These are phyloP conservation scores for Mycosphaerelloides madeirae DNA, from an alignment of 2,329 filamentous ascomycete species.

Conservation along the genomic window DNA sequence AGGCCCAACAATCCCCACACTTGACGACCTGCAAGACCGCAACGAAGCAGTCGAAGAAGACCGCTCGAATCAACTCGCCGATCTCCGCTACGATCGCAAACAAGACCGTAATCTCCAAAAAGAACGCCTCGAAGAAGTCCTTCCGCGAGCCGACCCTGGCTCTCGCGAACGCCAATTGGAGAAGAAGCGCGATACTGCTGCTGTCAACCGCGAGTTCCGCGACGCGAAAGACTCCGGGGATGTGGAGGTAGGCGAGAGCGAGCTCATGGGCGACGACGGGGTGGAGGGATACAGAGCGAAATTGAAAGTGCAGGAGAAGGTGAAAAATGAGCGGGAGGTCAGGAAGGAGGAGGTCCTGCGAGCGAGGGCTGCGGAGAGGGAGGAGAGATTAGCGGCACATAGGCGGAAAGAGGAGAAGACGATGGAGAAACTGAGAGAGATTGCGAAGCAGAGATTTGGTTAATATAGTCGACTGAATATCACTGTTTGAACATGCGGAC, in stretches of 20 bases:
- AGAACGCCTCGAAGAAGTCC: slow-evolving; percentile 72
- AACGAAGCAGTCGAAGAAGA: slow-evolving; percentile 50
- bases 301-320: slow-evolving; percentile 61
- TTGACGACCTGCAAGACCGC: slow-evolving; percentile 67
- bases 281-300: slow-evolving; percentile 62
- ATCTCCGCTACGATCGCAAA: slow-evolving; percentile 58
- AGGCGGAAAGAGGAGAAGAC: slow-evolving; percentile 76
- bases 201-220: slow-evolving; percentile 68
- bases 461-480: no score
- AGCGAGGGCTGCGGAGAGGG: slow-evolving; percentile 71
- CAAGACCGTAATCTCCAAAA: slow-evolving; percentile 63
- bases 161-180: slow-evolving; percentile 80
- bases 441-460: slow-evolving; percentile 78
- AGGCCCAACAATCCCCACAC: slow-evolving; percentile 63
- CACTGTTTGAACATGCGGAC: background rate
- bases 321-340: slow-evolving; percentile 80
- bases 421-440: slow-evolving; percentile 70
- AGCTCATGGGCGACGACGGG: slow-evolving; percentile 70
- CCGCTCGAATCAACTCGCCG: slow-evolving; percentile 41
- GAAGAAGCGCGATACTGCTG: slow-evolving; percentile 70
- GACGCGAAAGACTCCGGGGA: slow-evolving; percentile 60
- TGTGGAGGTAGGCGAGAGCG: slow-evolving; percentile 64
- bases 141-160: slow-evolving; percentile 75
- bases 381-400: slow-evolving; percentile 67
- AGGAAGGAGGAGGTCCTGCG: slow-evolving; percentile 73